Base-by-base conservation (phyloP, 305 asterid genomes). In the Andrographis paniculata region DNA sequence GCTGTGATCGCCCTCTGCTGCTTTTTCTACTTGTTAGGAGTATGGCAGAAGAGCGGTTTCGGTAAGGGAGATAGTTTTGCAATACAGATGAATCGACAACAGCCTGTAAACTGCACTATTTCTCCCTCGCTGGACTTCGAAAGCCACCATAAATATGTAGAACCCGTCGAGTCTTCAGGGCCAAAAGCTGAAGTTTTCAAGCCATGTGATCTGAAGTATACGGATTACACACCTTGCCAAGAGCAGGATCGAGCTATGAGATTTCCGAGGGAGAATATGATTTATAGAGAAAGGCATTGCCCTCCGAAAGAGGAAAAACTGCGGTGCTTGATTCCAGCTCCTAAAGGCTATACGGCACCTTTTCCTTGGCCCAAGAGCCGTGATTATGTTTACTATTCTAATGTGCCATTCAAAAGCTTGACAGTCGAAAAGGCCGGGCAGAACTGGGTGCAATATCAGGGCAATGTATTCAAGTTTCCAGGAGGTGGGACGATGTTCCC, bases 401-500 rank as follows among this genome's bases (percentile, higher is more conserved):
- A 87, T 61, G 95, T 66, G 21, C 97, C 97, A 52, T 77, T 84
- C 65, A 87, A 87, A 53, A 75, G 80, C 66, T 69, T 87, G 78
- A 71, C 95, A n/a, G 94, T 87, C 41, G 97, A 87, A 77, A 87
- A 87, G 76, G 94, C 93, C 20, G 62, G 27, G 24, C 97, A 87
- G 64, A 75, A 84, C 56, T 87, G 97, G 97, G 92, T 87, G 40
- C 69, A 87, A 46, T 87, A 44, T 73, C 80, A 79, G 72, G 95
- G 95, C 17, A 77, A 81, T 42, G 92, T 84, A 30, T 81, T 87
- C 66, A 87, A 81, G 52, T 87, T 87, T 66, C 97, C 97, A 1
- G 97, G 97, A 58, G 97, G 97, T 27, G 97, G 97, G 66, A 87
- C 97, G 0, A 84, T 84, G 97, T 87, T 87, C 56, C 97, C 97